Conservation (phyloP, 2,329 filamentous ascomycete species). For the Pseudocercospora cruenta region DNA sequence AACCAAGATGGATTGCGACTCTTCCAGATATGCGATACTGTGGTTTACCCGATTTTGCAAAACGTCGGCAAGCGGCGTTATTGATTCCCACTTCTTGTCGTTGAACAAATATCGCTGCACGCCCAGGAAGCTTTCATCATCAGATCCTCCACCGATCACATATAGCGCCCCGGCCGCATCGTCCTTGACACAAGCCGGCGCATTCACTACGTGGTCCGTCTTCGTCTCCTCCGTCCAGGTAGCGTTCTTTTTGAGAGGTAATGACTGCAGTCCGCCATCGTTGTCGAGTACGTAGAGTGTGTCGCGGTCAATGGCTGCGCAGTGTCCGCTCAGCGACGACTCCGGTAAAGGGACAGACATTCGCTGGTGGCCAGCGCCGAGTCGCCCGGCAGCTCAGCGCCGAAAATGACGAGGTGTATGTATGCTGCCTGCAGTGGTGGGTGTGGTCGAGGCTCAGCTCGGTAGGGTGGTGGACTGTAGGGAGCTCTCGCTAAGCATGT, state of each 20-base stretch:
- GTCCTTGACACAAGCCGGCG: conserved; percentile 76
- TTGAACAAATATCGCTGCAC: conserved; percentile 70
- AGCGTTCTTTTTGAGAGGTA: conserved; percentile 69
- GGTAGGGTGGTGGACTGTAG: conserved; percentile 5
- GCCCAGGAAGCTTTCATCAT: conserved; percentile 67
- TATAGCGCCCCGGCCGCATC: conserved; percentile 68
- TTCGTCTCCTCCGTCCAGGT: conserved; percentile 68
- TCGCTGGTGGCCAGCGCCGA: conserved; percentile 22
- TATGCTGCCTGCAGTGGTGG: conserved; percentile 12
- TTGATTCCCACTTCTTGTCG: conserved; percentile 61
- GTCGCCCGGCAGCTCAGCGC: conserved; percentile 26
- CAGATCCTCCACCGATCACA: conserved; percentile 74
- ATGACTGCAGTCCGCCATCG: conserved; percentile 69
- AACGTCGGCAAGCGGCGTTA: conserved; percentile 54
- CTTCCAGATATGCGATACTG: conserved; percentile 72
- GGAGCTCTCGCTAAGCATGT: conserved; percentile 21
- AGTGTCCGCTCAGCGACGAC: conserved; percentile 73
- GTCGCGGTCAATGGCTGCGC: conserved; percentile 78
- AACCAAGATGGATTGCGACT: conserved; percentile 72
- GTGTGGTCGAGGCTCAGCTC: neutral
- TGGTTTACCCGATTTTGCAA: conserved; percentile 74
- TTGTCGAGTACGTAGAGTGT: conserved; percentile 83
- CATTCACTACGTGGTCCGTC: conserved; percentile 71
- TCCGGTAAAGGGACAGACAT: conserved; percentile 77
- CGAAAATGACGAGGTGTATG: conserved; percentile 6